These are phyloP conservation scores for Viola pubescens DNA, from an alignment of 441 rosid species.

Conservation along the genomic window DNA sequence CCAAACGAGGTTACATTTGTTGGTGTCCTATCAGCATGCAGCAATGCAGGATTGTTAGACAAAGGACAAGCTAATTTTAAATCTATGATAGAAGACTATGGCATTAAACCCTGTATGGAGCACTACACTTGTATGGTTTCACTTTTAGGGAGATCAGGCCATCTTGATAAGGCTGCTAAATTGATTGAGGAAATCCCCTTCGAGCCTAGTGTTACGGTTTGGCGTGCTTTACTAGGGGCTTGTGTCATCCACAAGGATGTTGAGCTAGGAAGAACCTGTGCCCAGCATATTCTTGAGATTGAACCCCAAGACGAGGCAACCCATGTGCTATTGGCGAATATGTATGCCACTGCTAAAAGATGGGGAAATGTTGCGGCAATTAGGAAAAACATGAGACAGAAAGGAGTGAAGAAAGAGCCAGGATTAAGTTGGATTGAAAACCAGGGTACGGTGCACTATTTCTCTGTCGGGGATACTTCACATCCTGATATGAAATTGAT, in stretches of 20 bases:
- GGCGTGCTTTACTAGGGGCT: slow-evolving; percentile 87
- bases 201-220: slow-evolving; percentile 57
- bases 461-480: slow-evolving; percentile 50
- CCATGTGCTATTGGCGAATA: slow-evolving; percentile 64
- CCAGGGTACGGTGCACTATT: slow-evolving; percentile 57
- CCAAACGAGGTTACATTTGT: slow-evolving; percentile 53
- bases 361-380: slow-evolving; percentile 58
- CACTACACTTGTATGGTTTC: slow-evolving; percentile 82
- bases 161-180: slow-evolving; percentile 53
- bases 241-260: slow-evolving; percentile 61
- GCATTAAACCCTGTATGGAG: slow-evolving; percentile 64
- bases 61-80: slow-evolving; percentile 57
- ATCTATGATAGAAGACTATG: slow-evolving; percentile 59
- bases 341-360: slow-evolving; percentile 58
- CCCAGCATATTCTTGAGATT: slow-evolving; percentile 52
- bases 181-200: slow-evolving; percentile 60
- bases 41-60: slow-evolving; percentile 62
- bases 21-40: slow-evolving; percentile 69
- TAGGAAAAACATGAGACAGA: slow-evolving; percentile 62
- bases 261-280: slow-evolving; percentile 55
- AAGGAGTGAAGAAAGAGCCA: slow-evolving; percentile 68
- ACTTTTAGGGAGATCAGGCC: slow-evolving; percentile 73
- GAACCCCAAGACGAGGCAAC: slow-evolving; percentile 75
- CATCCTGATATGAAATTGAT: slow-evolving; percentile 62
- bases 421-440: slow-evolving; percentile 90